Conservation (phyloP, 257 asterid species). For the Nicotiana undulata region DNA sequence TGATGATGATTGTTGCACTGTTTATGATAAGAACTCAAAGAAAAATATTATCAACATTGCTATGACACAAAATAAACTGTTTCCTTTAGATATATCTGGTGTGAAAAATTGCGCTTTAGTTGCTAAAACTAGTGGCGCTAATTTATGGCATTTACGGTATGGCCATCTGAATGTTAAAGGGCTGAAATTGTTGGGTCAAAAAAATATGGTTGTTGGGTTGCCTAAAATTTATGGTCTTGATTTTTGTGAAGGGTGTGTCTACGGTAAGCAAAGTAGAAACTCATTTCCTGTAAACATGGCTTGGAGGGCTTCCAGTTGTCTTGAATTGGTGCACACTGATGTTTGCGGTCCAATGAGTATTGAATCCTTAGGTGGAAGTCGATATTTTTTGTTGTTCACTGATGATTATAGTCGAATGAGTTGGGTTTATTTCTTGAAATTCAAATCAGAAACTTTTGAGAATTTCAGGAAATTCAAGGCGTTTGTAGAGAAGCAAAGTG, state of each 20-base stretch:
- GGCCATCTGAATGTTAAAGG: not conserved
- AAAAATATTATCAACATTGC: not conserved
- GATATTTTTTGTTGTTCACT: not conserved
- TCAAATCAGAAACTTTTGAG: constrained; percentile 9
- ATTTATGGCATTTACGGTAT: not conserved
- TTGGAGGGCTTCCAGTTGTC: constrained; percentile 11
- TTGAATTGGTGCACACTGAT: not conserved
- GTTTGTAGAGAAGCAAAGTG: constrained; percentile 10
- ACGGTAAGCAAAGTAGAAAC: not conserved
- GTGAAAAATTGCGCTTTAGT: not conserved
- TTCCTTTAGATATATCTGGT: not conserved
- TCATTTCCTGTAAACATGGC: not conserved
- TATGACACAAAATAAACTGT: constrained; percentile 4
- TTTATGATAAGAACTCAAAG: not conserved
- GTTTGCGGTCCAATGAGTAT: too few relatives aligned
- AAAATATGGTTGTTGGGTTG: constrained; percentile 15
- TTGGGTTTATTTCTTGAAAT: constrained; percentile 8
- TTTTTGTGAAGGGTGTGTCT: constrained; percentile 10
- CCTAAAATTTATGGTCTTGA: not conserved
- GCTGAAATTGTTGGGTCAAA: not conserved
- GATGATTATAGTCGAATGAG: constrained; percentile 11
- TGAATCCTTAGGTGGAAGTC: not conserved
- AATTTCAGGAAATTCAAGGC: constrained; percentile 9
- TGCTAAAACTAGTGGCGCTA: not conserved
- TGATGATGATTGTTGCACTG: not conserved